Percentiles rank a stretch among this genome's conserved stretches.
phyloP scores from a whole-genome alignment of 768 basidiomycete species.

The Pisolithus marmoratus region DNA sequence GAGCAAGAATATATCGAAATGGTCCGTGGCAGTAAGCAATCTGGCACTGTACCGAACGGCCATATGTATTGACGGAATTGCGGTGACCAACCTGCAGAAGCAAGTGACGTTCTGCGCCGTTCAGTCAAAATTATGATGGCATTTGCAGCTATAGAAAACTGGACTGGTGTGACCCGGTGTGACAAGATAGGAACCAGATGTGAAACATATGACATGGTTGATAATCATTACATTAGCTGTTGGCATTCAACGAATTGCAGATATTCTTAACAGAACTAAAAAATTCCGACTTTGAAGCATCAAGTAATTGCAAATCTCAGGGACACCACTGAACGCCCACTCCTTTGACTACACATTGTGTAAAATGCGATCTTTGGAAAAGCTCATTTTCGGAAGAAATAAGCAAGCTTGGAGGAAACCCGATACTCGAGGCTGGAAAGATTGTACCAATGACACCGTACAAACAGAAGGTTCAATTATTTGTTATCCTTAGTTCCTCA shows the following conservation, averaged over 20 bases:
- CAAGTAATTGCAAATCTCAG: conserved; percentile 74
- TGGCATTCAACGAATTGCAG: conserved; percentile 31
- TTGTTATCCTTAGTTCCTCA: not conserved
- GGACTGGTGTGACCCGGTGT: too few relatives aligned
- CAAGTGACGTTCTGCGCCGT: conserved; percentile 84
- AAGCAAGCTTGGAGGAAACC: conserved; percentile 66
- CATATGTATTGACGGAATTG: not conserved
- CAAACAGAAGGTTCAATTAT: not conserved
- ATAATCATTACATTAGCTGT: not conserved
- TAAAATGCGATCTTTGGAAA: conserved; percentile 34
- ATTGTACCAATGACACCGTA: conserved; percentile 19
- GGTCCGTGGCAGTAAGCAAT: conserved; percentile 88
- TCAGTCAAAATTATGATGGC: conserved; percentile 96
- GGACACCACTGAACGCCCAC: conserved; percentile 55
- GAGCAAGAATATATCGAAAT: conserved; percentile 90
- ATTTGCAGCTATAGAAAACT: conserved; percentile 54
- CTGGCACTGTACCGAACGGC: not conserved
- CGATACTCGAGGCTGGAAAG: conserved; percentile 47
- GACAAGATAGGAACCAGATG: too few relatives aligned
- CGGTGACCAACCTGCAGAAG: conserved; percentile 55
- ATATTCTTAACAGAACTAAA: conserved; percentile 84
- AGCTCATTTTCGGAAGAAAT: conserved; percentile 54
- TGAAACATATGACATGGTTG: too few relatives aligned
- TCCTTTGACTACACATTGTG: conserved; percentile 77
- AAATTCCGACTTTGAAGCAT: conserved; percentile 69